These are phyloP conservation scores for Diplodia mutila DNA, from an alignment of 2,329 filamentous ascomycete genomes.

Conservation along the genomic window DNA sequence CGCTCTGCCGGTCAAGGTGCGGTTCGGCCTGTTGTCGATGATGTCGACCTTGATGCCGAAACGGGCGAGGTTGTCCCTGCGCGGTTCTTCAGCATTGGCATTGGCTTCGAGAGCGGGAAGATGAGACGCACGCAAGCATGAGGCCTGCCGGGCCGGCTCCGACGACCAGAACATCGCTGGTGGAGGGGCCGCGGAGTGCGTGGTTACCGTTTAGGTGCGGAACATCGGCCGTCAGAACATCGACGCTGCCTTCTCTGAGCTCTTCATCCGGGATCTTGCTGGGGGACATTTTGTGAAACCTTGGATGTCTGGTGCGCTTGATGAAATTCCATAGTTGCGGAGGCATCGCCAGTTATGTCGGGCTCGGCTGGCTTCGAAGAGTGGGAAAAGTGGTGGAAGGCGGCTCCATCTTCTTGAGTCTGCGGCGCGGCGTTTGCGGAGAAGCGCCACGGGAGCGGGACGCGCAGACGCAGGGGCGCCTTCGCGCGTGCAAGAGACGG, in stretches of 20 bases:
- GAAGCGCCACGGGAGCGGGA: not conserved
- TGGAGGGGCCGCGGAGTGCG: slow-evolving; percentile 28
- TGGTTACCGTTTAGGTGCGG: slow-evolving; percentile 25
- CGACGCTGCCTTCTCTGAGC: slow-evolving; percentile 34
- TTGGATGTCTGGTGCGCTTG: slow-evolving; percentile 30
- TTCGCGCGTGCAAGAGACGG: not conserved
- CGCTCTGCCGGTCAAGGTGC: slow-evolving; percentile 69
- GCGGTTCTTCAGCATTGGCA: slow-evolving; percentile 5
- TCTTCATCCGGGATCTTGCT: slow-evolving; percentile 34
- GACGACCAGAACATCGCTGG: slow-evolving; percentile 47
- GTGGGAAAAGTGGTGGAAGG: slow-evolving; percentile 26
- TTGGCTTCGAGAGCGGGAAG: not conserved
- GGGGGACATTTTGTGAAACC: slow-evolving; percentile 39
- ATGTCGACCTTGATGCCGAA: slow-evolving; percentile 69
- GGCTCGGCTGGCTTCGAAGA: slow-evolving; percentile 17
- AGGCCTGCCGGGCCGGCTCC: slow-evolving; percentile 49
- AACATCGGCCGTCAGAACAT: slow-evolving; percentile 26
- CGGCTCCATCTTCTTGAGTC: slow-evolving; percentile 7
- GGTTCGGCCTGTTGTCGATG: slow-evolving; percentile 69
- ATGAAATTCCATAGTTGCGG: slow-evolving; percentile 27
- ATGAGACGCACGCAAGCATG: slow-evolving; percentile 44
- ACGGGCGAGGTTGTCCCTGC: slow-evolving; percentile 61
- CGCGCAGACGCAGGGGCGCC: slow-evolving; percentile 1
- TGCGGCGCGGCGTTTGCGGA: not conserved
- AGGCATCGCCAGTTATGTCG: slow-evolving; percentile 21